phyloP scores from a whole-genome alignment of 257 asterid genomes.

The Rauvolfia tetraphylla region DNA sequence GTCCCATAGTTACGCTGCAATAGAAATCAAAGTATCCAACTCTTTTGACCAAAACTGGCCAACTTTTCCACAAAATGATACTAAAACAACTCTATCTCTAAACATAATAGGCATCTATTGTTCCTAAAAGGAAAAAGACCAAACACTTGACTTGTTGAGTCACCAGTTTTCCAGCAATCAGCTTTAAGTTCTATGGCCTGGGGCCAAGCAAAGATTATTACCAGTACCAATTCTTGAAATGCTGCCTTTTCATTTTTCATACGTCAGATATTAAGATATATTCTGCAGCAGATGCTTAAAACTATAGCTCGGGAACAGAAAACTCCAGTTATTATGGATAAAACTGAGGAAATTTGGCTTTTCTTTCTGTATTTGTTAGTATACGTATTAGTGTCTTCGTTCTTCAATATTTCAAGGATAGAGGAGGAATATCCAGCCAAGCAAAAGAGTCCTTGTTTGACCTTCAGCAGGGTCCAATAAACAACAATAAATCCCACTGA shows the following conservation, averaged over 20 bases:
- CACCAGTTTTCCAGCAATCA: neutral
- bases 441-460: neutral
- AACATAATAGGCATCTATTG: neutral
- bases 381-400: neutral
- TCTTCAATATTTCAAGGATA: neutral
- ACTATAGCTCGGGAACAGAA: neutral
- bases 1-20: neutral
- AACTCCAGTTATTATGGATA: neutral
- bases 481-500: neutral
- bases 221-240: neutral
- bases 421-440: neutral
- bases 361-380: neutral
- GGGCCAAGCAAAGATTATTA: neutral
- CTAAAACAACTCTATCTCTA: neutral
- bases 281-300: too few species aligned
- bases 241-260: neutral
- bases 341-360: neutral
- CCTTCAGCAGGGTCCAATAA: neutral
- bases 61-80: neutral
- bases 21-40: neutral
- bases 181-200: neutral
- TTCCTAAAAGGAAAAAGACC: neutral
- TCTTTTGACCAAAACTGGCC: neutral
- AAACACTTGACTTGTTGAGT: neutral
- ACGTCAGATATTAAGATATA: neutral